These are phyloP conservation scores for Podospora fimiseda DNA, from an alignment of 495 filamentous ascomycete genomes.

Conservation along the genomic window DNA sequence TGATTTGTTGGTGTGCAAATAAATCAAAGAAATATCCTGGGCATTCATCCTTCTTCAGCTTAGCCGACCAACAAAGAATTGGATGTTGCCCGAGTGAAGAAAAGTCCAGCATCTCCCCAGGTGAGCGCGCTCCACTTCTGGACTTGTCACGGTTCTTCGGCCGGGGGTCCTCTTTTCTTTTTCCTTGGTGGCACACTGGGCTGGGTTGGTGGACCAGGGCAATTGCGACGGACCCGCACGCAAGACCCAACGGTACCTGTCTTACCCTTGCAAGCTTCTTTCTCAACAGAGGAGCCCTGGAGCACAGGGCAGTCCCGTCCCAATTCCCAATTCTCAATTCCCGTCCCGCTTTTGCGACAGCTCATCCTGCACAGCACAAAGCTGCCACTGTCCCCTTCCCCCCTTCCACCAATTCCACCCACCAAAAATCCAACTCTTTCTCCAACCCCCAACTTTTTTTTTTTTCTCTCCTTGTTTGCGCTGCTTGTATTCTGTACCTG, in stretches of 20 bases:
- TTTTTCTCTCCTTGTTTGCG: slow-evolving; percentile 15
- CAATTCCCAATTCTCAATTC: not conserved
- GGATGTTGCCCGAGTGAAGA: too few relatives aligned
- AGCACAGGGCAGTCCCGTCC: slow-evolving; percentile 8
- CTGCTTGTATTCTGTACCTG: slow-evolving; percentile 23
- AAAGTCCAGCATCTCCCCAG: too few relatives aligned
- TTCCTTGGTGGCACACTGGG: slow-evolving; percentile 4
- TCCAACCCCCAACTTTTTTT: slow-evolving; percentile 31
- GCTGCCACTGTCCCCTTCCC: slow-evolving; percentile 19
- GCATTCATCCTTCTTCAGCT: too few relatives aligned
- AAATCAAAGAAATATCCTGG: too few relatives aligned
- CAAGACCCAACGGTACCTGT: slow-evolving; percentile 6
- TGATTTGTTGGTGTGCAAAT: too few relatives aligned
- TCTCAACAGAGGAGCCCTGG: slow-evolving; percentile 14
- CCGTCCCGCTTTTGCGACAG: slow-evolving; percentile 17
- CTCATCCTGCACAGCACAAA: slow-evolving; percentile 15
- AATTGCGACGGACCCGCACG: slow-evolving; percentile 2
- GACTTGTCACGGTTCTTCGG: slow-evolving; percentile 1
- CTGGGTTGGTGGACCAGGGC: not conserved
- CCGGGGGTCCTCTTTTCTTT: slow-evolving; percentile 3
- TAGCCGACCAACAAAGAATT: not conserved
- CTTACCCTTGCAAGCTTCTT: slow-evolving; percentile 18
- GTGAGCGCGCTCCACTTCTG: too few relatives aligned
- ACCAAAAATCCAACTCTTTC: slow-evolving; percentile 20
- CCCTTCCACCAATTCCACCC: too few relatives aligned